phyloP scores from a whole-genome alignment of 352 stramenopile species.

The Phytophthora syringae region DNA sequence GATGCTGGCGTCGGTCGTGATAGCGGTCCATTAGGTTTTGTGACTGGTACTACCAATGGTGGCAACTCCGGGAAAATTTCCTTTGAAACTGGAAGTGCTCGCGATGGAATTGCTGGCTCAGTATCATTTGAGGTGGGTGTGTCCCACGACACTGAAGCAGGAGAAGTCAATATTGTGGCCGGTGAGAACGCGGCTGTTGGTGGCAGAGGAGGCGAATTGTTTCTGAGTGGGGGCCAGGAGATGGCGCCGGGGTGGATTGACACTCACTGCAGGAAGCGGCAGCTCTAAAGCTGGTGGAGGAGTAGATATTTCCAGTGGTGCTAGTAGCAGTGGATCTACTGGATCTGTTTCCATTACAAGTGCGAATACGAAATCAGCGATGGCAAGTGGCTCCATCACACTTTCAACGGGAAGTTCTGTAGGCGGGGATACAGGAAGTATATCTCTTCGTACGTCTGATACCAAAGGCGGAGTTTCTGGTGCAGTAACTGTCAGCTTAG shows the following conservation, averaged over 20 bases:
- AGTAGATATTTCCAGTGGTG: slow-evolving; percentile 31
- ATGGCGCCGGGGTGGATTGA: slow-evolving; percentile 26
- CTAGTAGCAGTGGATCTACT: slow-evolving; percentile 25
- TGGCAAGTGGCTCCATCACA: slow-evolving; percentile 36
- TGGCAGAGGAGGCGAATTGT: slow-evolving; percentile 20
- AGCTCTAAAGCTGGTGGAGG: slow-evolving; percentile 22
- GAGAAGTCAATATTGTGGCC: slow-evolving; percentile 26
- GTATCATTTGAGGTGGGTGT: slow-evolving; percentile 36
- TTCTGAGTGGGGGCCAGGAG: slow-evolving; percentile 23
- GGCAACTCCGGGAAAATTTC: slow-evolving; percentile 41
- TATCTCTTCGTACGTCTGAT: slow-evolving; percentile 34
- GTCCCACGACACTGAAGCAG: slow-evolving; percentile 20
- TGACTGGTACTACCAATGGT: slow-evolving; percentile 39
- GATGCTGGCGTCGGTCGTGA: slow-evolving; percentile 27
- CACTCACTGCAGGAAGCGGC: slow-evolving; percentile 25
- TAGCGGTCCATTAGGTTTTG: slow-evolving; percentile 36
- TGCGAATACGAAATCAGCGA: slow-evolving; percentile 27
- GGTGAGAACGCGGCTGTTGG: slow-evolving; percentile 22
- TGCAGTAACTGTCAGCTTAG: slow-evolving; percentile 37
- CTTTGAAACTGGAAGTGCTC: slow-evolving; percentile 32
- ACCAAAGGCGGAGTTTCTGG: slow-evolving; percentile 40
- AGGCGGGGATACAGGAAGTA: slow-evolving; percentile 38
- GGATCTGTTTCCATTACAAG: slow-evolving; percentile 35
- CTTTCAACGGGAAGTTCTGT: slow-evolving; percentile 37
- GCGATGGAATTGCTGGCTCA: slow-evolving; percentile 28